Conservation (phyloP, 768 basidiomycete species). For the Mycena metata region DNA sequence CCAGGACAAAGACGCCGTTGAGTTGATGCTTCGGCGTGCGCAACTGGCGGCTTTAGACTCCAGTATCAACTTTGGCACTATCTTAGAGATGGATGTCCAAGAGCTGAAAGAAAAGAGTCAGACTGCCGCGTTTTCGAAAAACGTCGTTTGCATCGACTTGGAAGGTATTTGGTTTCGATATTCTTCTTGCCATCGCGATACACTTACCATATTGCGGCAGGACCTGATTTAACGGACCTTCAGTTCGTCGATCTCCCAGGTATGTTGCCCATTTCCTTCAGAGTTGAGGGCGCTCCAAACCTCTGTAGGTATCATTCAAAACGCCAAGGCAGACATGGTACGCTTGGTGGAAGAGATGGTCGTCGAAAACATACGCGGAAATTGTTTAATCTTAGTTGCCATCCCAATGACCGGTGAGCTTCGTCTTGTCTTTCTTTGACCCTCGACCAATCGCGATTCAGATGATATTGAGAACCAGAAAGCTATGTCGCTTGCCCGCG, state of each 20-base stretch:
- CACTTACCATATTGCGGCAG: background rate
- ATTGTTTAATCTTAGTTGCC: constrained; percentile 67
- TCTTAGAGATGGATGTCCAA: constrained; percentile 30
- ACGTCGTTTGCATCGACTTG: constrained; percentile 58
- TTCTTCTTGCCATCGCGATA: too few species aligned
- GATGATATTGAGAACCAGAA: constrained; percentile 74
- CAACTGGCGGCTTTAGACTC: constrained; percentile 60
- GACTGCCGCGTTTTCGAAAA: constrained; percentile 50
- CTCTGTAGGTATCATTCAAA: constrained; percentile 61
- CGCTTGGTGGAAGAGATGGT: constrained; percentile 65
- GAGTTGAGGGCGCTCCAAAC: background rate
- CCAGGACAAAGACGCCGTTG: constrained; percentile 53
- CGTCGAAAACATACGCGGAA: constrained; percentile 59
- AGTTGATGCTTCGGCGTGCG: constrained; percentile 60
- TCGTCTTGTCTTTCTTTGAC: background rate
- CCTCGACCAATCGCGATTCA: constrained; percentile 34
- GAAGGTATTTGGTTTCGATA: constrained; percentile 40
- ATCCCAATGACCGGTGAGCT: constrained; percentile 64
- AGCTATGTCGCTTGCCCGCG: constrained; percentile 60
- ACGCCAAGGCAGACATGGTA: constrained; percentile 56
- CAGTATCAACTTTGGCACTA: background rate
- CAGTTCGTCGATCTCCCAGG: constrained; percentile 57
- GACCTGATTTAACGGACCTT: constrained; percentile 51
- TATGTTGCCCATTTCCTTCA: constrained; percentile 18
- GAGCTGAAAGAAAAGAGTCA: constrained; percentile 27